Evolutionary conservation across 192 early-diverging fungal genomes (phyloP), one percentile per base, ranked within the genome.

Genomic region (Coemansia sp.): DNA sequence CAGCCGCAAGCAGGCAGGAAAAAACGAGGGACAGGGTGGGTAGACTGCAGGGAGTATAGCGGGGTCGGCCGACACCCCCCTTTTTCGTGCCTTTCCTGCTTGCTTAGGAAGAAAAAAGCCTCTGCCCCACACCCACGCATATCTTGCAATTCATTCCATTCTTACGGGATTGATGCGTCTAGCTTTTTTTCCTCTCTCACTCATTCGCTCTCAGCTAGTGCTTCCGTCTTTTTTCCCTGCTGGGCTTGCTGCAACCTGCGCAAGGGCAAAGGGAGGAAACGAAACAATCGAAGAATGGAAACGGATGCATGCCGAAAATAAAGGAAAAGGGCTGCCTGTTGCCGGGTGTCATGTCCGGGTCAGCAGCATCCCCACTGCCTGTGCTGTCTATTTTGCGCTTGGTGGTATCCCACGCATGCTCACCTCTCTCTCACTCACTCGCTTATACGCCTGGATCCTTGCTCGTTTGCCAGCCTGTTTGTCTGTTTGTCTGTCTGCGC

Each of bases 201-300:
- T 33, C 25, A 25, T 44, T 45, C 13, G 15, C 33, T 18, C 54
- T 40, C 19, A 17, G 19, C 39, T 56, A 33, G 27, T 21, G 52
- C 52, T 18, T 42, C 12, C 40, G 17, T 30, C 33, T 47, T 18
- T 37, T 30, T 47, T 15, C 56, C 27, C 39, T 58, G 56, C 44
- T 47, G 30, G n/a, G 43, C 46, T 45, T 44, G 44, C 24, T 48
- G 50, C 50, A 52, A 52, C 50, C 50, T 27, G 50, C 50, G 50
- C 50, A 52, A 52, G 50, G 50, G 50, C 25, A 48, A 48, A 22
- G 10, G 17, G 13, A 52, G 30, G 50, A 52, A 52, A 33, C 25
- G 50, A 52, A 27, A 37, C 27, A 48, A 22, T 22, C 24, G n/a
- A 52, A 52, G 50, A 52, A 52, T 52, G 50, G 50, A 52, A 27